Evolutionary conservation across 345 rosid species (phyloP), one percentile per base, ranked within the genome.

Genomic region (Melastoma malabathricum): DNA sequence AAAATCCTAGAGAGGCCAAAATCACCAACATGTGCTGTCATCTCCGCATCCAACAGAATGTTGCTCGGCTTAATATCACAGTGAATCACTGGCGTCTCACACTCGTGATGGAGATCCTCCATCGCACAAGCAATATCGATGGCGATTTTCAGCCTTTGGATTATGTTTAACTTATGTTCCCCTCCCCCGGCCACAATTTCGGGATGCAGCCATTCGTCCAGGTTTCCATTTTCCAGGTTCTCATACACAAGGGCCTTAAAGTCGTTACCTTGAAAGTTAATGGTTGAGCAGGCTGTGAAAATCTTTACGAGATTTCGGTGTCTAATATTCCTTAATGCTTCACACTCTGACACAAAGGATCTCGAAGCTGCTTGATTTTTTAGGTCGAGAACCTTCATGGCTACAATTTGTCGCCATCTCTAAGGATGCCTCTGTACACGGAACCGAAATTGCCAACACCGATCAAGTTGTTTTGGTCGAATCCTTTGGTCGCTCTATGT

Each of bases 11-110:
- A 59, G 16, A 54, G 41, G 27, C 68, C 48, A 2, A 64, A 64
- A 25, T 59, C 68, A 6, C 63, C 39, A 14, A 58, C 48, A 49
- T 54, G 55, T 20, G 43, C 59, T 39, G 14, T 54, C 63, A 58
- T 53, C 13, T 54, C 19, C 13, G 19, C 27, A 17, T 65, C 64
- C 0, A 65, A 18, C 3, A 65, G 64, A 44, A 64, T 20, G 46
- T 64, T 64, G 20, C 59, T 49, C 0, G 64, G 60, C 50, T 64
- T 59, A 1, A 64, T 67, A 41, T 70, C 70, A 61, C 70, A 58
- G 18, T 60, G 74, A 14, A 60, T 44, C 0, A 69, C 56, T 1
- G 55, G 31, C 1, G 55, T 55, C 4, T 50, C 49, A 10, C 64
- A 50, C 3, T 52, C 31, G 15, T 55, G 52, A 38, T 62, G 71